These are phyloP conservation scores for Penicillium sp. DNA, from an alignment of 2,329 filamentous ascomycete species.

Conservation along the genomic window DNA sequence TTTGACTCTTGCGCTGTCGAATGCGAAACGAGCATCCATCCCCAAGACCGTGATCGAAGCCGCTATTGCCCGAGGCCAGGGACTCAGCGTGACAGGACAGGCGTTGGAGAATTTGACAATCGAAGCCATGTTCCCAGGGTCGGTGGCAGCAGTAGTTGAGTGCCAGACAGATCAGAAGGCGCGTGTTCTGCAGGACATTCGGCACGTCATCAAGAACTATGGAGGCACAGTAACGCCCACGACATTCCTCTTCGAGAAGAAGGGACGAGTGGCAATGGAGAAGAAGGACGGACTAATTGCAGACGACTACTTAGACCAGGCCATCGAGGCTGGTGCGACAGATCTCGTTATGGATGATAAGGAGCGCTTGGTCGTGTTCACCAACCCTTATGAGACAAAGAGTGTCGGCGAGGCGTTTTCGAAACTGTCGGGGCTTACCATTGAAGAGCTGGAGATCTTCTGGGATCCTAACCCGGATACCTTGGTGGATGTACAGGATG, in stretches of 20 bases:
- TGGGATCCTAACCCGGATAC: conserved; percentile 82
- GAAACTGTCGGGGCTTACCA: conserved; percentile 59
- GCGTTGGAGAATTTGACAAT: conserved; percentile 72
- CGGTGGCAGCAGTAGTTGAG: conserved; percentile 73
- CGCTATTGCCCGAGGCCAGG: conserved; percentile 84
- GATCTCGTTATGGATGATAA: conserved; percentile 56
- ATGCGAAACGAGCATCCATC: conserved; percentile 79
- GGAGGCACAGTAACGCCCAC: conserved; percentile 69
- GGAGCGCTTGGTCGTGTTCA: conserved; percentile 67
- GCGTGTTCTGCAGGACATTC: conserved; percentile 68
- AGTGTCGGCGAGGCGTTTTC: conserved; percentile 61
- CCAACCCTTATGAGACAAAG: conserved; percentile 61
- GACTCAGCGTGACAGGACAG: conserved; percentile 68
- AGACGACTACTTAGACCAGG: conserved; percentile 71
- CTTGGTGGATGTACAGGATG: conserved; percentile 58
- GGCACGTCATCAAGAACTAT: conserved; percentile 63
- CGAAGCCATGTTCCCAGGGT: conserved; percentile 74
- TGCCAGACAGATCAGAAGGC: conserved; percentile 77
- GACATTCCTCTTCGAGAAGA: conserved; percentile 78
- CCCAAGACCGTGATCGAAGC: conserved; percentile 79
- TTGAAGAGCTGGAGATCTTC: conserved; percentile 73
- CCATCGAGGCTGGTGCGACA: conserved; percentile 74
- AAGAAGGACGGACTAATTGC: conserved; percentile 53
- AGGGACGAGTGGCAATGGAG: conserved; percentile 69
- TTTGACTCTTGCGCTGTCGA: conserved; percentile 65